Base-by-base conservation (phyloP, 257 asterid species). In the Primulina tabacum region DNA sequence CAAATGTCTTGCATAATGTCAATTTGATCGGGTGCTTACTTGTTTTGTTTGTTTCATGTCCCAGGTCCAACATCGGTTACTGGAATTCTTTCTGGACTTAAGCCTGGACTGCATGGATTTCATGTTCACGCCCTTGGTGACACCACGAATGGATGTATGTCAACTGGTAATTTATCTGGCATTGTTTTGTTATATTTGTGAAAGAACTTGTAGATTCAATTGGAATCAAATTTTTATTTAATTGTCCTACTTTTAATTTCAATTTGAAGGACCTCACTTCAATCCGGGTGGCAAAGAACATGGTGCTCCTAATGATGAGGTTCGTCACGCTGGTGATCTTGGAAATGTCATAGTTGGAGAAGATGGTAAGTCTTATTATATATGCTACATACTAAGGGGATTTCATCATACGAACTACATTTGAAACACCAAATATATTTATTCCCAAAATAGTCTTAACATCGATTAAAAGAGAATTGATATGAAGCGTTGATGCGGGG, bases 111-210 rank as follows among this genome's bases (percentile, higher is more conserved):
- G 62, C 99, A 91, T 62, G 99, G 99, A 67, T 94, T 91, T 82
- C 99, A 94, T 66, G 96, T 94, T 57, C 97, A 94, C 62, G 96
- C 99, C 69, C 95, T 90, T 76, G 99, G 99, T 75, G 99, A 94
- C 89, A 94, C 97, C 68, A 94, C 99, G 75, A 94, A 94, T 18
- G 99, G 99, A 37, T 94, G 99, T 74, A 62, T 89, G 95, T 94
- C 97, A 60, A 94, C 99, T 18, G 97, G 99, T 93, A 84, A 82
- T 50, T 62, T 60, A 24, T 72, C 40, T 12, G 62, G 33, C 5
- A 6, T 73, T 38, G 24, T 9, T 64, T 17, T 68, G 55, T 35
- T 47, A 20, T 52, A 33, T 32, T 2, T 63, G 30, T 11, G n/a
- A 24, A 14, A 24, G 16, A 40, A 57, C 35, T 75, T 68, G 43